These are phyloP conservation scores for Cicer chorassanicum DNA, from an alignment of 306 rosid genomes.

Conservation along the genomic window DNA sequence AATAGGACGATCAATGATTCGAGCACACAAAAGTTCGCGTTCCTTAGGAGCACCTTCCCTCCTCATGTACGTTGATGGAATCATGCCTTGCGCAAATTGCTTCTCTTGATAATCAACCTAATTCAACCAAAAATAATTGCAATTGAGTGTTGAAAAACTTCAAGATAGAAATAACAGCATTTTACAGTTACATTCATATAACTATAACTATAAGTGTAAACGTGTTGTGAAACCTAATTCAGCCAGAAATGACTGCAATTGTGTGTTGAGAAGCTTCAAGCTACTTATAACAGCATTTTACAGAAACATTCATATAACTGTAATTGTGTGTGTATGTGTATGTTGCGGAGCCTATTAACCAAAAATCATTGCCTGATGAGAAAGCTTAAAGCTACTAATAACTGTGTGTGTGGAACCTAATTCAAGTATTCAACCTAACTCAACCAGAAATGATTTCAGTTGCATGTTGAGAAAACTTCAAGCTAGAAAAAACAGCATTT, in stretches of 20 bases:
- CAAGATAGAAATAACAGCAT: not conserved
- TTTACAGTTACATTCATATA: too few relatives aligned
- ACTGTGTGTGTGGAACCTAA: too few relatives aligned
- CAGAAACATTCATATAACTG: too few relatives aligned
- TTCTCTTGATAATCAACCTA: conserved; percentile 98
- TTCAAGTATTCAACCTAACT: conserved; percentile 62
- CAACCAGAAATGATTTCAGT: conserved; percentile 8
- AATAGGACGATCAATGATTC: conserved; percentile 88
- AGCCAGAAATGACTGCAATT: too few relatives aligned
- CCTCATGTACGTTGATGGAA: conserved; percentile 79
- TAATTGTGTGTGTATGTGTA: too few relatives aligned
- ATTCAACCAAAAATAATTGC: conserved; percentile 13
- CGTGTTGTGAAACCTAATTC: too few relatives aligned
- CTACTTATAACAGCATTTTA: too few relatives aligned
- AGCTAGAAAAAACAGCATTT: not conserved
- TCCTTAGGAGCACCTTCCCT: conserved; percentile 98
- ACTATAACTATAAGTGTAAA: too few relatives aligned
- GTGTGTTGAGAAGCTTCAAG: too few relatives aligned
- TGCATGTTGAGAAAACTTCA: not conserved
- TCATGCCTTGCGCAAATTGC: conserved; percentile 86
- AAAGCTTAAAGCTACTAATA: too few relatives aligned
- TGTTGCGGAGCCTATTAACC: too few relatives aligned
- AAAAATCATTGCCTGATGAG: too few relatives aligned
- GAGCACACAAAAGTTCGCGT: conserved; percentile 89
- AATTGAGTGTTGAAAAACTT: not conserved